Evolutionary conservation across 2,329 filamentous ascomycete species (phyloP).

Genomic region (Amauroascus verrucosus): DNA sequence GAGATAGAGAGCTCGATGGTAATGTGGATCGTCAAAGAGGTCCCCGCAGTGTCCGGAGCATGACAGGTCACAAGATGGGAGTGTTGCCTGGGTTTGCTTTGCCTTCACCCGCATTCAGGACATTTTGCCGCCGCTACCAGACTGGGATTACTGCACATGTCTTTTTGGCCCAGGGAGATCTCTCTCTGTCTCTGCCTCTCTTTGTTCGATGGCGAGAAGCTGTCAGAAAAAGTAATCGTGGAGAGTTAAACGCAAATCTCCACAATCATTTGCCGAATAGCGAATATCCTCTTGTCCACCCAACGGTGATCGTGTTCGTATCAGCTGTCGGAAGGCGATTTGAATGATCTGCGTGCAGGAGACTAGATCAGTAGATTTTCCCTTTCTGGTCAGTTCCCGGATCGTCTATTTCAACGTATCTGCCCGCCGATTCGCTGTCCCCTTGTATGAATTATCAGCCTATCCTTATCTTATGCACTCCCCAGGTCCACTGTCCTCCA

Average conservation of each 20-base stretch:
- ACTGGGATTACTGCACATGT: background rate
- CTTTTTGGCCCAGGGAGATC: background rate
- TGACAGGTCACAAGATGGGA: constrained; percentile 3
- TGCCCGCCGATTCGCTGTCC: background rate
- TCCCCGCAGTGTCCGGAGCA: background rate
- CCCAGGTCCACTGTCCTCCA: background rate
- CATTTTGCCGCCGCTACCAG: background rate
- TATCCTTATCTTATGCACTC: background rate
- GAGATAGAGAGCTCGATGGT: background rate
- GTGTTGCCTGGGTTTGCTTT: background rate
- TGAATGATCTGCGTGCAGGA: background rate
- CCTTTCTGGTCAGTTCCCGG: background rate
- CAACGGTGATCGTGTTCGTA: constrained; percentile 1
- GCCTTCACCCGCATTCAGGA: background rate
- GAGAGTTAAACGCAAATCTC: background rate
- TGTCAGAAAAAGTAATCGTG: background rate
- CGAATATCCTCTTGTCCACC: background rate
- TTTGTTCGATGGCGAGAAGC: background rate
- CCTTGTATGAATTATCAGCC: background rate
- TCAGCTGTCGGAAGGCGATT: background rate
- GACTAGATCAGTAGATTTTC: background rate
- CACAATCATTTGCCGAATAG: background rate
- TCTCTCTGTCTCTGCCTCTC: too few species aligned
- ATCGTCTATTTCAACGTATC: background rate
- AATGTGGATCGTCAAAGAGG: background rate